Evolutionary conservation across 495 filamentous ascomycete genomes (phyloP).

Genomic region (Penicillium antarcticum): DNA sequence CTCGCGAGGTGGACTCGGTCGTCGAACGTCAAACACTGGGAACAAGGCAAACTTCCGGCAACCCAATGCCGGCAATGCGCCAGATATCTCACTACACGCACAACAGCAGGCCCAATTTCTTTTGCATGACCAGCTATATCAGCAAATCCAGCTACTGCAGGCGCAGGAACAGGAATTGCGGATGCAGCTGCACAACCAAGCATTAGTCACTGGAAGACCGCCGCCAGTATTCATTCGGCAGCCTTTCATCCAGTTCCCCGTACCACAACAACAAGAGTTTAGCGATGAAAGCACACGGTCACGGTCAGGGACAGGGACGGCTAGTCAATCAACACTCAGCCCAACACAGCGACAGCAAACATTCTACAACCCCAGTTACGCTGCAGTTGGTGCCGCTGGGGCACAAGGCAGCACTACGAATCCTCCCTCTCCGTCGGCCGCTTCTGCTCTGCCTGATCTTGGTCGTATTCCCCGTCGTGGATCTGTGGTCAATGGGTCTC

Average conservation of each 20-base stretch:
- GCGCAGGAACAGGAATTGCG: constrained; percentile 62
- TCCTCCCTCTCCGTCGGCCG: constrained; percentile 60
- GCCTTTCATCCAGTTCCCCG: constrained; percentile 42
- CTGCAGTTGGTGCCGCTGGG: constrained; percentile 37
- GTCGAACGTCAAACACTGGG: constrained; percentile 52
- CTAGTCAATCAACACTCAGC: constrained; percentile 48
- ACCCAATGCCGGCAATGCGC: constrained; percentile 25
- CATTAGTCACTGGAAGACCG: constrained; percentile 48
- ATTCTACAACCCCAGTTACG: constrained; percentile 49
- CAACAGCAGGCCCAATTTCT: constrained; percentile 49
- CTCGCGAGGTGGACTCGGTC: constrained; percentile 41
- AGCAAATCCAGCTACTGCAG: constrained; percentile 63
- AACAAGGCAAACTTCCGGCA: constrained; percentile 38
- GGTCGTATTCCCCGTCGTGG: constrained; percentile 56
- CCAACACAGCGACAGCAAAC: constrained; percentile 42
- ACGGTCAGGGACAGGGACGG: constrained; percentile 41
- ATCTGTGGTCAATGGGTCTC: constrained; percentile 50
- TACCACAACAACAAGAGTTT: constrained; percentile 39
- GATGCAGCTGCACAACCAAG: constrained; percentile 59
- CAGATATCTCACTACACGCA: constrained; percentile 45
- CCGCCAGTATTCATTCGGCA: constrained; percentile 47
- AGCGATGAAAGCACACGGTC: constrained; percentile 40
- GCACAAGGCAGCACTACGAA: constrained; percentile 55
- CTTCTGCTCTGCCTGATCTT: constrained; percentile 50
- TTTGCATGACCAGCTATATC: constrained; percentile 57